Base-by-base conservation (phyloP, 2,329 filamentous ascomycete genomes). In the Ceratocystis cubensis region DNA sequence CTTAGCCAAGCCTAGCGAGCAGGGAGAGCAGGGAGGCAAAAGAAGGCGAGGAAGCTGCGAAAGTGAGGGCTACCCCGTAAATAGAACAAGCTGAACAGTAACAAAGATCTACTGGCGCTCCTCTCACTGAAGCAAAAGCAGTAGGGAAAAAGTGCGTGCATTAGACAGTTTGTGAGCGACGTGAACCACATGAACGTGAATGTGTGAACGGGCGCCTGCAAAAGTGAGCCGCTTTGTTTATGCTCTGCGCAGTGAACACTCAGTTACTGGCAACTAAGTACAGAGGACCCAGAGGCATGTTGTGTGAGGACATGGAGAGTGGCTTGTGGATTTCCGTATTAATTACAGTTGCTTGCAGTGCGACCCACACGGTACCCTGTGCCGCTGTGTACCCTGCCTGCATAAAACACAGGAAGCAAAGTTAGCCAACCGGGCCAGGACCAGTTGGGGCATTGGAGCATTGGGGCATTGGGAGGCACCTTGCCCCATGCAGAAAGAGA, bases 341-440 rank as follows among this genome's bases (percentile, higher is more conserved):
- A 41, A 41, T 50, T 50, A 50, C 48, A 50, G 46, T 20, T 48
- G 46, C 46, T 48, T 20, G 20, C n/a, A 50, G n/a, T 22, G 13
- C 1, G 13, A n/a, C 46, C 20, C 17, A 20, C 48, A 50, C 20
- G 37, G 37, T 41, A 41, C 48, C 48, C 48, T 50, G 48, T 50
- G n/a, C 48, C 48, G 48, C 48, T 50, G 48, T 50, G 48, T 50
- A 50, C 48, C 48, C 48, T 50, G 48, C 5, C 48, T 50, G 48
- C 15, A 50, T 50, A 50, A 50, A 50, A 50, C 48, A n/a, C 5
- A 50, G 20, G 48, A 20, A 50, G 48, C 37, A 41, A 41, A 41
- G 37, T 41, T 41, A 41, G 37, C 37, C 37, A 41, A 15, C 37
- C 13, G 37, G 37, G 37, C 37, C 10, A 41, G 37, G 37, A 41